Evolutionary conservation across 1,284 basidiomycete genomes (phyloP).

Genomic region (Cutaneotrichosporon cavernicola): DNA sequence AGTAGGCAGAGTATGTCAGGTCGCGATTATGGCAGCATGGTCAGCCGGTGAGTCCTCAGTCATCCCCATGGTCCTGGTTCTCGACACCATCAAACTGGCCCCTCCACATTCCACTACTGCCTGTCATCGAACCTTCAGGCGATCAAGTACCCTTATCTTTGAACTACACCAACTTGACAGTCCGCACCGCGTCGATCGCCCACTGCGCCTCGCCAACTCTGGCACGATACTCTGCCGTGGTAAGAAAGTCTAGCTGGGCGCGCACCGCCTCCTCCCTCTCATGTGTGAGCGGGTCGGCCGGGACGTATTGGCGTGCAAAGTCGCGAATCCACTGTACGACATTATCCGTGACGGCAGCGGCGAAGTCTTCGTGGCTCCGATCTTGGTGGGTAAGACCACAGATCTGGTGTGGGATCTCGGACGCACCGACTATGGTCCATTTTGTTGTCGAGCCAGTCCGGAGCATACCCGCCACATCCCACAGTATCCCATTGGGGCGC

Average conservation of each 20-base stretch:
- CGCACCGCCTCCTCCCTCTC: not conserved
- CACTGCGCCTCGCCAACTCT: not conserved
- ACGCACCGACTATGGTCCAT: not conserved
- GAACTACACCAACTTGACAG: not conserved
- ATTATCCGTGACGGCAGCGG: not conserved
- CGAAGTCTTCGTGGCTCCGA: not conserved
- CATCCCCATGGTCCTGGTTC: too few relatives aligned
- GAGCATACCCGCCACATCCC: not conserved
- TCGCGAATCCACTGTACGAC: not conserved
- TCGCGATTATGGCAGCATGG: too few relatives aligned
- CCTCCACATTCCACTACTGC: too few relatives aligned
- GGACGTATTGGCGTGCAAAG: not conserved
- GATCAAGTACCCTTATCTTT: too few relatives aligned
- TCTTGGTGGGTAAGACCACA: not conserved
- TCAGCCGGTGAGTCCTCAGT: too few relatives aligned
- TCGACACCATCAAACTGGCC: too few relatives aligned
- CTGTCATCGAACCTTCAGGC: too few relatives aligned
- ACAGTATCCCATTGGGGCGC: not conserved
- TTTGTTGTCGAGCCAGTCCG: not conserved
- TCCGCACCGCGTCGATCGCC: not conserved
- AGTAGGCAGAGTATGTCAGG: too few relatives aligned
- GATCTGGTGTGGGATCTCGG: slow-evolving; percentile 1
- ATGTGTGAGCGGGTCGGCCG: not conserved
- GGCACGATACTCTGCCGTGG: not conserved
- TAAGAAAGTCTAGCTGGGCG: not conserved